Conservation (phyloP, 2,329 filamentous ascomycete species). For the Hypoxylon sp. region DNA sequence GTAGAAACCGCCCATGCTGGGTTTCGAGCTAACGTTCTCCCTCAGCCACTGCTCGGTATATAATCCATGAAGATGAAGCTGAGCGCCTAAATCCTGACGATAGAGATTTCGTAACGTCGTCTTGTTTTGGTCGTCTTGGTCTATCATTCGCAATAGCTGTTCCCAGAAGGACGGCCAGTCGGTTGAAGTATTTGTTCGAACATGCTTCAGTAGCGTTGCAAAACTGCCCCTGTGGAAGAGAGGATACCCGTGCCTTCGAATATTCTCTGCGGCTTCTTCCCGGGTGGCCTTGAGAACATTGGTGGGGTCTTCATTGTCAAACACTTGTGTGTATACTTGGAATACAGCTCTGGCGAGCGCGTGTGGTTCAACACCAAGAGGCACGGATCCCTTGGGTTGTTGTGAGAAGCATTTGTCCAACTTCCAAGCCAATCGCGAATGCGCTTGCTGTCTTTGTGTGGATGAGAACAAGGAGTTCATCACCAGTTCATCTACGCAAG, state of each 20-base stretch:
- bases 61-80: slow-evolving; percentile 55
- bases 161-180: slow-evolving; percentile 54
- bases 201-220: slow-evolving; percentile 55
- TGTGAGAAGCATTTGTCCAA: slow-evolving; percentile 37
- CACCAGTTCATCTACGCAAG: slow-evolving; percentile 58
- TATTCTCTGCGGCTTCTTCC: slow-evolving; percentile 23
- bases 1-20: slow-evolving; percentile 50
- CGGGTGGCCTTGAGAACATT: slow-evolving; percentile 26
- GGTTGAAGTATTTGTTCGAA: slow-evolving; percentile 54
- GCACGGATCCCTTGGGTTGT: slow-evolving; percentile 31
- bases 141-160: slow-evolving; percentile 50
- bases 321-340: slow-evolving; percentile 61
- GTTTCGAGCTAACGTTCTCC: slow-evolving; percentile 40
- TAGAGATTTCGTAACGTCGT: slow-evolving; percentile 35
- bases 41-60: slow-evolving; percentile 52
- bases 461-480: slow-evolving; percentile 43
- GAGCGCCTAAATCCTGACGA: slow-evolving; percentile 54
- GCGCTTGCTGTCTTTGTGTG: slow-evolving; percentile 28
- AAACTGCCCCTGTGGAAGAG: slow-evolving; percentile 58
- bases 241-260: slow-evolving; percentile 43
- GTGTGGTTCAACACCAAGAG: slow-evolving; percentile 54
- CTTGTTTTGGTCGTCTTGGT: slow-evolving; percentile 45
- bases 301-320: slow-evolving; percentile 56
- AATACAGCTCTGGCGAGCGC: slow-evolving; percentile 58
- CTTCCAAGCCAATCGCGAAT: slow-evolving; percentile 52